Percentiles rank a stretch among this genome's conserved stretches.
phyloP scores from a whole-genome alignment of 805 yeast species.

The Kuraishia floccosa region DNA sequence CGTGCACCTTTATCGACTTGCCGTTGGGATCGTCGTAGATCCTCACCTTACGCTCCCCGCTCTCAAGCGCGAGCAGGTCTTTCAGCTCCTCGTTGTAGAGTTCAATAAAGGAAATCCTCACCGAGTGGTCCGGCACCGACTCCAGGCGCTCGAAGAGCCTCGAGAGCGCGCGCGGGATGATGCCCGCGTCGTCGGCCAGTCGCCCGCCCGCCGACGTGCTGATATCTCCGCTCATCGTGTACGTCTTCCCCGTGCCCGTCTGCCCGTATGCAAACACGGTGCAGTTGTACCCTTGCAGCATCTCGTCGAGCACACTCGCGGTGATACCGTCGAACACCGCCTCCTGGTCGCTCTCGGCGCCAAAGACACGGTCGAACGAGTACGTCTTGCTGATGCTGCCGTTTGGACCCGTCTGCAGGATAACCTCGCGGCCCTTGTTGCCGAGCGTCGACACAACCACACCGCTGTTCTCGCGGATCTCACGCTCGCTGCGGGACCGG shows the following conservation, averaged over 20 bases:
- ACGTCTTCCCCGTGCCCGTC: conserved; percentile 86
- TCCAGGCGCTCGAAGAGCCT: conserved; percentile 40
- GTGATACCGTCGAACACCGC: conserved; percentile 60
- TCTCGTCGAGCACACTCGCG: conserved; percentile 49
- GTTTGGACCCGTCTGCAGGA: conserved; percentile 29
- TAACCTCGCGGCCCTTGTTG: conserved; percentile 33
- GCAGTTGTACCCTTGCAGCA: conserved; percentile 68
- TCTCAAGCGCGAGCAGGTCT: conserved; percentile 43
- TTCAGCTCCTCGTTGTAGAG: conserved; percentile 78
- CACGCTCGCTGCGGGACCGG: conserved; percentile 48
- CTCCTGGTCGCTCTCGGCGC: conserved; percentile 69
- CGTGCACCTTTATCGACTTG: conserved; percentile 38
- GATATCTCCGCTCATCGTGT: conserved; percentile 66
- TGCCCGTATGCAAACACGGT: conserved; percentile 71
- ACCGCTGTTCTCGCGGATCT: conserved; percentile 43
- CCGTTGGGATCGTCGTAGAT: conserved; percentile 39
- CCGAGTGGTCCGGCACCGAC: conserved; percentile 43
- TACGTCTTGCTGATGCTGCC: conserved; percentile 36
- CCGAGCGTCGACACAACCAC: conserved; percentile 47
- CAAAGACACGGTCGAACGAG: conserved; percentile 71
- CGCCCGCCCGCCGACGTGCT: conserved; percentile 16
- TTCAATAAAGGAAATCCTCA: conserved; percentile 74
- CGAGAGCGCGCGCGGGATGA: conserved; percentile 49
- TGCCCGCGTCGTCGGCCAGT: conserved; percentile 43
- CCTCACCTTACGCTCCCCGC: conserved; percentile 35